phyloP scores from a whole-genome alignment of 306 rosid species.

The Amphicarpaea edgeworthii region DNA sequence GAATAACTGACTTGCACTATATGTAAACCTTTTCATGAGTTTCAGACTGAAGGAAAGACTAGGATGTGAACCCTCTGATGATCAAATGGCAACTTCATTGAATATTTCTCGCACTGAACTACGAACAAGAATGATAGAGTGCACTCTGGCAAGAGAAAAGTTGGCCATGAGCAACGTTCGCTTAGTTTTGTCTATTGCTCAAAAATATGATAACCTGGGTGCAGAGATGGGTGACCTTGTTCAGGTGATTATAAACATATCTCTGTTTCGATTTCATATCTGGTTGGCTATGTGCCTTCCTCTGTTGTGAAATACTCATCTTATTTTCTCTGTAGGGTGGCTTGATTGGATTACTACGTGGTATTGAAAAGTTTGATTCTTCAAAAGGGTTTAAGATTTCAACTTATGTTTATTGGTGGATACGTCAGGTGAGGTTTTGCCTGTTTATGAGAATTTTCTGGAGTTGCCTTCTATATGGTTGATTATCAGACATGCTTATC shows the following conservation, averaged over 20 bases:
- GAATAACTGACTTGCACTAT: not conserved
- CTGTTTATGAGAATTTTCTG: conserved; percentile 23
- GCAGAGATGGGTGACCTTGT: conserved; percentile 96
- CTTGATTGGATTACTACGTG: conserved; percentile 90
- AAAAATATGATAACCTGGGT: conserved; percentile 89
- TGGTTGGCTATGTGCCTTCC: conserved; percentile 14
- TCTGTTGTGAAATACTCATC: conserved; percentile 11
- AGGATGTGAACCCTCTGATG: conserved; percentile 92
- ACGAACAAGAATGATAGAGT: conserved; percentile 67
- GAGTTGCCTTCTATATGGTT: conserved; percentile 6
- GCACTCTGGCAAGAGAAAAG: conserved; percentile 88
- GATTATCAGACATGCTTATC: conserved; percentile 21
- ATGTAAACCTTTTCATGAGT: conserved; percentile 45
- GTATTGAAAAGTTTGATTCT: conserved; percentile 95
- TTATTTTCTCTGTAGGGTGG: conserved; percentile 75
- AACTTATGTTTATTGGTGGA: conserved; percentile 99
- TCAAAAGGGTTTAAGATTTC: conserved; percentile 94
- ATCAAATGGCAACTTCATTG: conserved; percentile 80
- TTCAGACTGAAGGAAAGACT: conserved; percentile 80
- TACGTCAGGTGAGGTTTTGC: conserved; percentile 82
- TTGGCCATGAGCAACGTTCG: conserved; percentile 97
- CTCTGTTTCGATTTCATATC: conserved; percentile 19
- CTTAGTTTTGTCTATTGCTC: conserved; percentile 91
- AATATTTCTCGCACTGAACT: conserved; percentile 77
- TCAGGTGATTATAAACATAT: conserved; percentile 65